These are phyloP conservation scores for Petunia secreta DNA, from an alignment of 257 asterid species.

Conservation along the genomic window DNA sequence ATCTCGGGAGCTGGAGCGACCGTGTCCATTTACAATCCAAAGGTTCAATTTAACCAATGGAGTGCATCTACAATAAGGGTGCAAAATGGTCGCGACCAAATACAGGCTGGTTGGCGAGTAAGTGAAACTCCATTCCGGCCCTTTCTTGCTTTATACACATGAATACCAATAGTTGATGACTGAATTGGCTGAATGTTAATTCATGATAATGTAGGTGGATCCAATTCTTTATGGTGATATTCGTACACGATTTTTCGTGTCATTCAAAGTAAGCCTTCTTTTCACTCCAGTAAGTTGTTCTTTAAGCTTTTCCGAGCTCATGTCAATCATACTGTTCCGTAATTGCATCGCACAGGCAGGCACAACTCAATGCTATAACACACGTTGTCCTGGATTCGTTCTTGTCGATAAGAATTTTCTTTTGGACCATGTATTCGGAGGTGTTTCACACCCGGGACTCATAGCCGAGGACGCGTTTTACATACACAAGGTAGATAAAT, in stretches of 20 bases:
- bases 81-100: background rate
- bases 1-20: background rate
- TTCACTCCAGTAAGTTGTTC: too few species aligned
- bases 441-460: background rate
- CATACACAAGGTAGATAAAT: background rate
- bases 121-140: background rate
- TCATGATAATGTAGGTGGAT: too few species aligned
- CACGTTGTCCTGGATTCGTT: background rate
- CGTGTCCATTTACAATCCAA: background rate
- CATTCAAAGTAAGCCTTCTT: too few species aligned
- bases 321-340: too few species aligned
- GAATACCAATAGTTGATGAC: too few species aligned
- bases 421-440: background rate
- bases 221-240: too few species aligned
- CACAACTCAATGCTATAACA: background rate
- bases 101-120: background rate
- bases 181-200: too few species aligned
- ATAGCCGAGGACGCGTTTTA: too few species aligned
- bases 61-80: background rate
- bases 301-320: too few species aligned
- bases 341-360: background rate
- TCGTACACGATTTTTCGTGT: too few species aligned
- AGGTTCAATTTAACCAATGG: background rate
- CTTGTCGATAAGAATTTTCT: too few species aligned
- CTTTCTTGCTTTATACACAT: too few species aligned